Base-by-base conservation (phyloP, 495 filamentous ascomycete genomes). In the Lophiotrema nucula region DNA sequence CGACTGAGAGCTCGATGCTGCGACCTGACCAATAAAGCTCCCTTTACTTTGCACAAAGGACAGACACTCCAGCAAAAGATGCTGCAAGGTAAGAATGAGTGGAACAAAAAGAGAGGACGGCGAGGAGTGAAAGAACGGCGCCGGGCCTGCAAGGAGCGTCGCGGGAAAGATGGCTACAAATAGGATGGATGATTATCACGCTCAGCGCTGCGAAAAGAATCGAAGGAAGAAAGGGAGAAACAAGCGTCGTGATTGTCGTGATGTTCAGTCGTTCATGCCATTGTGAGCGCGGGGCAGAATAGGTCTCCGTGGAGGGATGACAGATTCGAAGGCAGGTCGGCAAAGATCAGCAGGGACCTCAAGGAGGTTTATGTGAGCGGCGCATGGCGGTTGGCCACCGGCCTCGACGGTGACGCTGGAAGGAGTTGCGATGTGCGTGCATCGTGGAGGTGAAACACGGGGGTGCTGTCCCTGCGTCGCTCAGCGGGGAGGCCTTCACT, bases 61-160 rank as follows among this genome's bases (percentile, higher is more conserved):
- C 27, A 47, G 25, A 46, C 16, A 23, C 23, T 48, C 3, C 4
- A 50, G 55, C 46, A 50, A 31, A 43, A 43, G 27, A 2, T 42
- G 15, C 42, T 45, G 47, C 27, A 55, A 43, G 58, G 43, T 24
- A 55, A 55, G 51, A 54, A 31, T 42, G 59, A 51, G 28, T 21
- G 45, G 22, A 19, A 31, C 16, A 39, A 25, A 56, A 51, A 38
- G 58, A 61, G 52, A 16, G 50, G 18, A 43, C 39, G 25, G 47
- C 39, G 12, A 28, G 39, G 22, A 43, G 19, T 45, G 18, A 23
- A 18, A 42, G 27, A 39, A 43, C 26, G 61, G 61, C 56, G 42
- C 48, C 47, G 46, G 50, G 54, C 48, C 50, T 64, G 54, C 61
- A 64, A 64, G 56, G 61, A 64, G 61, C 28, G 46, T 28, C 43